A percentile compares a stretch with the other conserved stretches of the same genome.
phyloP scores from a whole-genome alignment of 2,329 filamentous ascomycete genomes.

The Aspergillus sp. region DNA sequence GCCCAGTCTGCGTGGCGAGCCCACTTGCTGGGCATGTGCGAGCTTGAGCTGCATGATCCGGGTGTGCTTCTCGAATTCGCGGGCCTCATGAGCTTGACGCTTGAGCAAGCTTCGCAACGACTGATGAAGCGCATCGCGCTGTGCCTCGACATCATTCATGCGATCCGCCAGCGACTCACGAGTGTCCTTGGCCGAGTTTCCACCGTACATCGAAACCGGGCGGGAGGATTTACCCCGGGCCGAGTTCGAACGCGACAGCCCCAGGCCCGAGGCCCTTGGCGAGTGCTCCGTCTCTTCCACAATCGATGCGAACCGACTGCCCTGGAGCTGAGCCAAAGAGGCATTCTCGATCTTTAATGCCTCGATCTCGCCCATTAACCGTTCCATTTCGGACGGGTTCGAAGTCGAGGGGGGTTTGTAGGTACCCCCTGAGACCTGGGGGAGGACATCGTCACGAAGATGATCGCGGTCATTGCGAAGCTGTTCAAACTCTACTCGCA shows the following conservation, averaged over 20 bases:
- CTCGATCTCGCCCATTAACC: conserved; percentile 80
- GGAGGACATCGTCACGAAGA: conserved; percentile 77
- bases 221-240: conserved; percentile 46
- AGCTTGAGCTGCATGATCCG: conserved; percentile 68
- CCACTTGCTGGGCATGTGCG: conserved; percentile 57
- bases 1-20: conserved; percentile 63
- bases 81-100: conserved; percentile 75
- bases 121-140: conserved; percentile 83
- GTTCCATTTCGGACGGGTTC: conserved; percentile 47
- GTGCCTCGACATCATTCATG: conserved; percentile 85
- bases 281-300: conserved; percentile 48
- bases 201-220: conserved; percentile 48
- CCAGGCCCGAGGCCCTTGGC: conserved; percentile 41
- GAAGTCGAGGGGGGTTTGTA: not conserved
- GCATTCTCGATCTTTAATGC: conserved; percentile 48
- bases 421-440: conserved; percentile 49
- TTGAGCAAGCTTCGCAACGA: conserved; percentile 78
- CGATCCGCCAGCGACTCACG: conserved; percentile 66
- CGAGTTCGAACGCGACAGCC: conserved; percentile 59
- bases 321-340: conserved; percentile 41
- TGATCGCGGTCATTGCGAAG: conserved; percentile 76
- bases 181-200: conserved; percentile 48
- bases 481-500: conserved; percentile 72
- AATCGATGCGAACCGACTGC: conserved; percentile 50
- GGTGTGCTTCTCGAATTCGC: conserved; percentile 75